Base-by-base conservation (phyloP, 306 rosid genomes). In the Echinosophora koreensis region DNA sequence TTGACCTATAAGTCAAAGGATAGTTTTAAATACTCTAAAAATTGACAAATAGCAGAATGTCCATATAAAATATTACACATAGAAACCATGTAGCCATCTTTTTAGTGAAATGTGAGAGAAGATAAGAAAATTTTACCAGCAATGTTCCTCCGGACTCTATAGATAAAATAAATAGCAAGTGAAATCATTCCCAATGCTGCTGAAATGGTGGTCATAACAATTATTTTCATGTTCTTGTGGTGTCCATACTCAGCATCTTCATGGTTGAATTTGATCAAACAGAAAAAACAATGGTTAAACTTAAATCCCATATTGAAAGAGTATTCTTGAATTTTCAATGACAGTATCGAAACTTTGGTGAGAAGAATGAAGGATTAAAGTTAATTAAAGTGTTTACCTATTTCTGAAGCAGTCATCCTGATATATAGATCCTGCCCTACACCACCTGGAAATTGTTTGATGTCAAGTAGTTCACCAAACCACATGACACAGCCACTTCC, bases 401-500 rank as follows among this genome's bases (percentile, higher is more conserved):
- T 15, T 16, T 81, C 73, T 5, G 77, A 76, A 61, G 73, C 55
- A 2, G 55, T 39, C 62, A 63, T 39, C 37, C 63, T 2, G 47
- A 81, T 17, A 54, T 76, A 32, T 18, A 76, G 41, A 5, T 3
- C 14, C 41, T 81, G 74, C 0, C 77, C 81, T n/a, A n/a, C n/a
- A 15, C 52, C 6, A 76, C 0, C 38, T 52, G 62, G 47, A 41
- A 59, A 42, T 18, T 0, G 8, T 59, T 44, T 74, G 17, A 81
- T 60, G 17, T 81, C 81, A 30, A 30, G 0, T 15, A 69, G 22
- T 17, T 76, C 62, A 13, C 56, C 56, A 62, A 76, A 76, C 85
- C 85, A 76, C 61, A 76, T 61, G 59, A 70, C 85, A 18, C 78
- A 69, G 15, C 85, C 85, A 68, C 74, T 76, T 0, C 85, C 69